These are phyloP conservation scores for Triticum monococcum DNA, from an alignment of 176 grass and related monocot species.

Conservation along the genomic window DNA sequence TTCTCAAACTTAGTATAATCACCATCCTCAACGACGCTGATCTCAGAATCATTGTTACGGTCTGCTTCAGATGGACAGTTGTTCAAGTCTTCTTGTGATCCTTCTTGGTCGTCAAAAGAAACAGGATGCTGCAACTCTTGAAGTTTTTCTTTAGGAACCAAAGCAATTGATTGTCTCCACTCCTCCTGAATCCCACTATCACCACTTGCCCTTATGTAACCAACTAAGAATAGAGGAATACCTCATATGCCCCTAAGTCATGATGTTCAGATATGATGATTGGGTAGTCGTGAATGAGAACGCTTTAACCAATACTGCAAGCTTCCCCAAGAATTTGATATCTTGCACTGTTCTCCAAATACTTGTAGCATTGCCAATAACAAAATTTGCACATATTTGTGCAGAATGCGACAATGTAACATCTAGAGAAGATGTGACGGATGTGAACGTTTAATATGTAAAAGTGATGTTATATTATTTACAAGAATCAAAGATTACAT, in stretches of 20 bases:
- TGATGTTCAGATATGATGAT: constrained; percentile 48
- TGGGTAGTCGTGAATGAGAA: constrained; percentile 52
- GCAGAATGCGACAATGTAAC: constrained; percentile 59
- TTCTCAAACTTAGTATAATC: too few relatives aligned
- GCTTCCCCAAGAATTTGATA: constrained; percentile 73
- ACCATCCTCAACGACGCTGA: too few relatives aligned
- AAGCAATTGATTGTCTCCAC: too few relatives aligned
- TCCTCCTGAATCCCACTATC: too few relatives aligned
- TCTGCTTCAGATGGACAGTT: too few relatives aligned
- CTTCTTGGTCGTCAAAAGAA: too few relatives aligned
- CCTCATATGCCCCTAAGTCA: constrained; percentile 40
- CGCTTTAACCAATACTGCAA: constrained; percentile 70
- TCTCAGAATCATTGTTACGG: too few relatives aligned
- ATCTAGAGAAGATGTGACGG: constrained; percentile 47
- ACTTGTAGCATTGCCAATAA: constrained; percentile 67
- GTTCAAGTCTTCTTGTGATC: too few relatives aligned
- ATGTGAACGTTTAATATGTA: constrained; percentile 11
- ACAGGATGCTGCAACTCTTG: too few relatives aligned
- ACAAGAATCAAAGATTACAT: background rate
- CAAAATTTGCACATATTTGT: constrained; percentile 65
- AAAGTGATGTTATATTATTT: background rate
- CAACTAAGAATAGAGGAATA: constrained; percentile 30
- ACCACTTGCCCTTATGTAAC: too few relatives aligned
- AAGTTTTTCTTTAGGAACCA: too few relatives aligned
- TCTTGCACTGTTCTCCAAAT: constrained; percentile 60